A percentile compares a stretch with the other conserved stretches of the same genome.
phyloP scores from a whole-genome alignment of 441 rosid genomes.

The Kokia cookei region DNA sequence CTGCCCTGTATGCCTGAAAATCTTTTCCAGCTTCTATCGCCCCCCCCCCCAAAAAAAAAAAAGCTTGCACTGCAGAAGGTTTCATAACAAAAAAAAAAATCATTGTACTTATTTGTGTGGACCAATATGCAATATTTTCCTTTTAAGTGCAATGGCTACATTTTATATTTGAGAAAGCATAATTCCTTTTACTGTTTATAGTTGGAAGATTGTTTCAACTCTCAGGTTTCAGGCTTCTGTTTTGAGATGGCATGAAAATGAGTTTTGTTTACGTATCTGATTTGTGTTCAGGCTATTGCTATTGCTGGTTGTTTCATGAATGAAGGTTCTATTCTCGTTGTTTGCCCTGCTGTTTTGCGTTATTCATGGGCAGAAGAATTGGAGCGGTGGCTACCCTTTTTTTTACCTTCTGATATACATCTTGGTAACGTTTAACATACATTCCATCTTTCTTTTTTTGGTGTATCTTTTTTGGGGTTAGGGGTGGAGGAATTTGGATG shows the following conservation, averaged over 20 bases:
- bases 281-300: slow-evolving; percentile 72
- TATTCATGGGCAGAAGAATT: slow-evolving; percentile 93
- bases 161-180: background rate
- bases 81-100: background rate
- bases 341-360: slow-evolving; percentile 90
- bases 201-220: background rate
- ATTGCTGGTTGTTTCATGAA: slow-evolving; percentile 80
- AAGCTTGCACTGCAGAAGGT: background rate
- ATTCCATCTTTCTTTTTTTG: background rate
- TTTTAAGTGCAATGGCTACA: background rate
- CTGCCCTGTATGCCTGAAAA: background rate
- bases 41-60: background rate
- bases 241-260: slow-evolving; percentile 8
- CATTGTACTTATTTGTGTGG: background rate
- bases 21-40: background rate
- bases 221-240: background rate
- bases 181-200: background rate
- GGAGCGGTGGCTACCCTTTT: slow-evolving; percentile 89
- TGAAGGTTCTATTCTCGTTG: slow-evolving; percentile 83
- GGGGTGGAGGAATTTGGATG: background rate
- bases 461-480: background rate
- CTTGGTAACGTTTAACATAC: slow-evolving; percentile 45
- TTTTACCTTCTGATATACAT: slow-evolving; percentile 89
- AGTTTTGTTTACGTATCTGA: background rate
- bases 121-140: background rate